Base-by-base conservation (phyloP, 306 rosid genomes). In the Inga leiocalycina region DNA sequence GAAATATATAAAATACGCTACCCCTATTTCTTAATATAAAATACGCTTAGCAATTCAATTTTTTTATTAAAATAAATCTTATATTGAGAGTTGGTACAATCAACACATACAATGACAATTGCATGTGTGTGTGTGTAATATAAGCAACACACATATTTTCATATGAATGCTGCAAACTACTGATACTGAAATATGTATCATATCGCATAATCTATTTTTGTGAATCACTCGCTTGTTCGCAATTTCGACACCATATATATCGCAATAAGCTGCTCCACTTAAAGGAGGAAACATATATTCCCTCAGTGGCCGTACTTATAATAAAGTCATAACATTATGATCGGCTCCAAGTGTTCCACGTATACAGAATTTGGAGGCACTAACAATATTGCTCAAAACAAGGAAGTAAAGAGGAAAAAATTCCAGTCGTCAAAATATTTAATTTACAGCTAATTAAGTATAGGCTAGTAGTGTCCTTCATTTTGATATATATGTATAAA, bases 341-440 rank as follows among this genome's bases (percentile, higher is more conserved):
- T 79, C 80, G 32, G 37, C 30, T 34, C 71, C 68, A 12, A 72
- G 43, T 39, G 6, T 22, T 64, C 51, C 41, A 49, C 76, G 24
- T 8, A 35, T 19, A 69, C 49, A 22, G 56, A 56, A 80, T 57
- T 45, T 59, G 32, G 27, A 37, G 46, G 13, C 45, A 8, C 20
- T 20, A 19, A 57, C 17, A 57, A 57, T 66, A 45, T 37, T 56
- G 6, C 12, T 20, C 24, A 20, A 15, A 52, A 78, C 46, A 4
- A 56, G 46, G 2, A 32, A 71, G 77, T 30, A 48, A 32, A 74
- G 71, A 69, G 73, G 77, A 70, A 74, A 81, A 8, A 32, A 57
- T 57, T 66, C 85, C 81, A 83, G 39, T 82, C 85, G 81, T 85
- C 61, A 78, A 89, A 83, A 82, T n/a, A 78, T 54, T 11, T 54